Conservation (phyloP, 2,329 filamentous ascomycete species). For the Malbranchea zuffiana region DNA sequence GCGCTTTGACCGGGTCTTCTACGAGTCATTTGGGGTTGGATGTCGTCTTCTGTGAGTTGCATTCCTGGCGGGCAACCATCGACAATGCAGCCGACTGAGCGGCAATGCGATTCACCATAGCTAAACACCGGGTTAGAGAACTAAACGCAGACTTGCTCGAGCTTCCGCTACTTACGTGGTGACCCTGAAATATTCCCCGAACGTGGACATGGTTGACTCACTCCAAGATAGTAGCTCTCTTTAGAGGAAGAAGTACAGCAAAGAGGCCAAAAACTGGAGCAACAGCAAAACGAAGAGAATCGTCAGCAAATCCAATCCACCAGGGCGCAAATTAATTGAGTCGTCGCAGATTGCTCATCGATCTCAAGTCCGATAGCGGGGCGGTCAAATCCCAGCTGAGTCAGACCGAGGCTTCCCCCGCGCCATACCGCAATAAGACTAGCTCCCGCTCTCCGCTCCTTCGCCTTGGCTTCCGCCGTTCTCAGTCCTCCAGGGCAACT, state of each 20-base stretch:
- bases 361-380: neutral
- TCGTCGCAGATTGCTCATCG: neutral
- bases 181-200: constrained; percentile 64
- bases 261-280: no score
- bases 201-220: constrained; percentile 64
- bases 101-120: constrained; percentile 82
- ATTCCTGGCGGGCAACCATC: constrained; percentile 85
- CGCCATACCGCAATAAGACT: constrained; percentile 1
- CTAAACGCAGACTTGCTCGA: constrained; percentile 11
- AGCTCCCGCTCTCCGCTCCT: constrained; percentile 8
- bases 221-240: no score
- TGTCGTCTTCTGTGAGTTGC: constrained; percentile 70
- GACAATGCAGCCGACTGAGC: constrained; percentile 86
- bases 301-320: no score
- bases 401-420: constrained; percentile 3
- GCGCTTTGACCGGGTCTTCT: constrained; percentile 79
- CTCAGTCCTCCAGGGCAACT: constrained; percentile 1
- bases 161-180: constrained; percentile 49
- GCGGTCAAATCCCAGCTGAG: constrained; percentile 2
- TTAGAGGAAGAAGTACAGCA: no score
- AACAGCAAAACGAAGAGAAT: no score
- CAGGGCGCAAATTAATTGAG: no score
- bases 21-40: constrained; percentile 90
- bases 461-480: neutral
- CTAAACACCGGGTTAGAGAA: constrained; percentile 30